Conservation (phyloP, 192 early-diverging fungal species). For the Kickxella alabastrina region DNA sequence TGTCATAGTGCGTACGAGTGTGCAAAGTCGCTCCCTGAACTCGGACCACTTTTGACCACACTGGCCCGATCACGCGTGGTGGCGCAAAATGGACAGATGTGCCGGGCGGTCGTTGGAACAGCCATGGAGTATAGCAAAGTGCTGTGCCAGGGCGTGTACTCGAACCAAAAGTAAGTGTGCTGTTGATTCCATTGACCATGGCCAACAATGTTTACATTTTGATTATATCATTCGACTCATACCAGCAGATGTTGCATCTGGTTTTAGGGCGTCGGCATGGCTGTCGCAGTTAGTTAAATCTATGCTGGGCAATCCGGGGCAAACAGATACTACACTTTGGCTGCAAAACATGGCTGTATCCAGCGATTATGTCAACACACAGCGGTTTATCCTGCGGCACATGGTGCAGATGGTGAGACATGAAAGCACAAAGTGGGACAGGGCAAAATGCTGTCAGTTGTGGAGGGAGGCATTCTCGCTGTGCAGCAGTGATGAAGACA, state of each 20-base stretch:
- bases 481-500: constrained; percentile 14
- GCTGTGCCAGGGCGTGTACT: constrained; percentile 21
- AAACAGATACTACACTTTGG: not conserved
- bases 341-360: not conserved
- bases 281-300: constrained; percentile 28
- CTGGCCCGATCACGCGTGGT: constrained; percentile 19
- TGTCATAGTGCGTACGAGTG: constrained; percentile 47
- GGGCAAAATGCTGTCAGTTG: not conserved
- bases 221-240: not conserved
- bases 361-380: constrained; percentile 6
- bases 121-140: constrained; percentile 48
- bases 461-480: constrained; percentile 28
- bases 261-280: constrained; percentile 27
- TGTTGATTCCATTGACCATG: not conserved
- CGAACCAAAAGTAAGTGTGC: constrained; percentile 30
- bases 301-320: constrained; percentile 4
- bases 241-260: constrained; percentile 3
- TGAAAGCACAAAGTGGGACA: not conserved
- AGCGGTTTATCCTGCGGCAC: constrained; percentile 11
- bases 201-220: not conserved
- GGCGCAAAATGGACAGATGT: constrained; percentile 8
- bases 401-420: constrained; percentile 7
- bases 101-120: constrained; percentile 22
- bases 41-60: constrained; percentile 36
- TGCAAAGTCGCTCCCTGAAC: constrained; percentile 29